Percentiles rank a stretch among this genome's conserved stretches.
These are phyloP conservation scores for Syncephalastrum monosporum DNA, from an alignment of 371 early-diverging fungal genomes.

Conservation along the genomic window DNA sequence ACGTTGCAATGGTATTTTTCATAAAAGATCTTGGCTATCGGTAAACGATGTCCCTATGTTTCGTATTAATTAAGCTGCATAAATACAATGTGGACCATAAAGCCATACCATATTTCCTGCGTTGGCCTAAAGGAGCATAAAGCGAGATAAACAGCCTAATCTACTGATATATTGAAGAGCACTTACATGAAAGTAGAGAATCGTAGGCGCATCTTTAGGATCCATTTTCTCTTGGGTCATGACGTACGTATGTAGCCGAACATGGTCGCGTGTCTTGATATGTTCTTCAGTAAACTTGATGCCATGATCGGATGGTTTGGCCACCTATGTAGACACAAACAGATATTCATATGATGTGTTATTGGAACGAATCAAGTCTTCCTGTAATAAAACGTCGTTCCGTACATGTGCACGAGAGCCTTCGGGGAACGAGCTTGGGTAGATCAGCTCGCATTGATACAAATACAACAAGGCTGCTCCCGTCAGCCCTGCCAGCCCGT, in stretches of 20 bases:
- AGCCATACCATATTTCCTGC: slow-evolving; percentile 89
- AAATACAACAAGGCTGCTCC: slow-evolving; percentile 33
- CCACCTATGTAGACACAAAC: slow-evolving; percentile 48
- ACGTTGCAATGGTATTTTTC: slow-evolving; percentile 76
- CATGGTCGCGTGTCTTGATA: slow-evolving; percentile 76
- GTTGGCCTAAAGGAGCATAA: slow-evolving; percentile 63
- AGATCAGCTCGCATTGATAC: slow-evolving; percentile 45
- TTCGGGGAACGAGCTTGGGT: slow-evolving; percentile 45
- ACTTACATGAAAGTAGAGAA: background rate
- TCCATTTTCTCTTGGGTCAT: slow-evolving; percentile 58
- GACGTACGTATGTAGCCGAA: slow-evolving; percentile 75
- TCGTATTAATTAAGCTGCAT: background rate
- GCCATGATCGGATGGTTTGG: slow-evolving; percentile 70
- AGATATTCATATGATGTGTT: background rate
- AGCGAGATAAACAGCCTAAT: background rate
- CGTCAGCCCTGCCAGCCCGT: slow-evolving; percentile 14
- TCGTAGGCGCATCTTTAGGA: slow-evolving; percentile 59
- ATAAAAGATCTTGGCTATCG: slow-evolving; percentile 79
- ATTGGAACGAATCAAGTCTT: background rate
- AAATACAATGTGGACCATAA: background rate
- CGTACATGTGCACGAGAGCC: slow-evolving; percentile 43
- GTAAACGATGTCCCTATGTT: slow-evolving; percentile 81
- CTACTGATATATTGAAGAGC: background rate
- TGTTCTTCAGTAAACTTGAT: slow-evolving; percentile 76
- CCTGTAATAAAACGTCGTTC: background rate